Base-by-base conservation (phyloP, 1,284 basidiomycete species). In the Vanrija sp. region DNA sequence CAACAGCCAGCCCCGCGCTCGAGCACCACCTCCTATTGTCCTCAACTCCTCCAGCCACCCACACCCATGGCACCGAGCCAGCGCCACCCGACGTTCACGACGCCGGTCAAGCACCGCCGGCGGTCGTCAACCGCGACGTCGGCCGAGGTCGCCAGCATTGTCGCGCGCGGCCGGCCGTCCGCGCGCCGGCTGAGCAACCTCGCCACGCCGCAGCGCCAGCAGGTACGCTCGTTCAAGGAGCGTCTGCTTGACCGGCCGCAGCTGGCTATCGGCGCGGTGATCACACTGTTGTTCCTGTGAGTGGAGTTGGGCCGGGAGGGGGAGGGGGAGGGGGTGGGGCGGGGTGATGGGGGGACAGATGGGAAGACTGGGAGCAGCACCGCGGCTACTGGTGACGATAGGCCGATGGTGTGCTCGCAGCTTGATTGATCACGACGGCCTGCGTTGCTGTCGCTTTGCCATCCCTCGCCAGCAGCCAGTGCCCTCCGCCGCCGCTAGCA, bases 231-330 rank as follows among this genome's bases (percentile, higher is more conserved):
- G 15, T 34, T 44, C 38, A 43, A 44, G 12, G 46, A 52, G 26
- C 16, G 16, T 21, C 18, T 34, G 46, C 55, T 61, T 16, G 55
- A 55, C 12, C 46, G 49, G 7, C 60, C 60, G 10, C 60, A 61
- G 55, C 2, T 51, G 6, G 39, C 52, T 23, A 34, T 66, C 2
- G 65, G 53, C 14, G 60, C 49, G 0, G 15, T 65, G 2, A 56
- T 65, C 23, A 52, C 53, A 1, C 48, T 47, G 1, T 46, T 66
- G 10, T 64, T 69, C 46, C 28, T 68, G 66, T 68, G 51, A 55
- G 69, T 34, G 34, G 6, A 8, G 28, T 3, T 28, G 28, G 28
- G 28, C 10, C 3, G 28, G 7, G 28, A 28, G 28, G 28, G 28
- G 28, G 5, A 23, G 21, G 21, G 21, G 5, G 21, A 23, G 21